Evolutionary conservation across 306 rosid genomes (phyloP).

Genomic region (Psophocarpus tetragonolobus): DNA sequence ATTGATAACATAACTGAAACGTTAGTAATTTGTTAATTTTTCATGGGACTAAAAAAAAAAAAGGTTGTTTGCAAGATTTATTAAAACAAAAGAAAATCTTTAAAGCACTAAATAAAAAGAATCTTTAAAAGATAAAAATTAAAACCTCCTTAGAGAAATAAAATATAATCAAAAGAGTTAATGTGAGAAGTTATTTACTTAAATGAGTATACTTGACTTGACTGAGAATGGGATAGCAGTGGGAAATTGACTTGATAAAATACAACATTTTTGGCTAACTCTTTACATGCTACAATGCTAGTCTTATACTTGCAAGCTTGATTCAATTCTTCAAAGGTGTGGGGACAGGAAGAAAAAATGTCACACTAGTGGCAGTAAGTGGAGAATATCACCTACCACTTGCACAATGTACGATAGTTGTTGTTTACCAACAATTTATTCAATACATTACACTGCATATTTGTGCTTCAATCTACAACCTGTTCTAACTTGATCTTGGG

Average conservation of each 20-base stretch:
- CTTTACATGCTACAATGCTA: neutral
- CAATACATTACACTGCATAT: slow-evolving; percentile 13
- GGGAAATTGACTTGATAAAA: neutral
- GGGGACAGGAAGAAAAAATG: slow-evolving; percentile 46
- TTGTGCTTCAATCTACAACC: slow-evolving; percentile 29
- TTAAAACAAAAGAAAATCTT: no score
- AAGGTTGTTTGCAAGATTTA: no score
- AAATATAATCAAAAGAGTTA: neutral
- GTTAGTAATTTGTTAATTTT: no score
- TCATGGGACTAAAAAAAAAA: no score
- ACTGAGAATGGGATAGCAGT: neutral
- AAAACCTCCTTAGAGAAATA: no score
- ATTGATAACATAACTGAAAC: no score
- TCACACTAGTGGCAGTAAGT: slow-evolving; percentile 52
- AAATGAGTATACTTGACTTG: neutral
- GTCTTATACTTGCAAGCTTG: slow-evolving; percentile 36
- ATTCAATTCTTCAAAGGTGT: slow-evolving; percentile 36
- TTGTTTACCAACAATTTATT: slow-evolving; percentile 40
- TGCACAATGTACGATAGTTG: slow-evolving; percentile 32
- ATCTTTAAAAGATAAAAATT: no score
- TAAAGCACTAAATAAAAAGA: no score
- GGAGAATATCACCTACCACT: slow-evolving; percentile 45
- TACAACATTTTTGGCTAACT: slow-evolving; percentile 21
- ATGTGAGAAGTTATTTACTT: neutral
- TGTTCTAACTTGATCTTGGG: slow-evolving; percentile 15